Percentiles rank a stretch among this genome's conserved stretches.
These are phyloP conservation scores for Coemansia sp. DNA, from an alignment of 192 early-diverging fungal genomes.

Conservation along the genomic window DNA sequence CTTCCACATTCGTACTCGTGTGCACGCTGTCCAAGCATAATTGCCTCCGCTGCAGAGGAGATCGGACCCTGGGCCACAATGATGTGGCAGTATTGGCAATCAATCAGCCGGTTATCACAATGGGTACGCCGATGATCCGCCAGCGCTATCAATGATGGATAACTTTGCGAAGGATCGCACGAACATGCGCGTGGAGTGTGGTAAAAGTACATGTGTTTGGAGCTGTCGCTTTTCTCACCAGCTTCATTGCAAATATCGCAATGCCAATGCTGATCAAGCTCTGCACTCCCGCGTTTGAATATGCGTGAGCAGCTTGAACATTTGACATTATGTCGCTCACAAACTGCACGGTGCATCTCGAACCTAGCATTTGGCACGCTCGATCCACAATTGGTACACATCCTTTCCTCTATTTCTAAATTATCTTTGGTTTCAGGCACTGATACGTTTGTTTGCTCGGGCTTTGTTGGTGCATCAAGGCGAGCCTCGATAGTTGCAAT, in stretches of 20 bases:
- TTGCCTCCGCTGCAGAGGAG: constrained; percentile 60
- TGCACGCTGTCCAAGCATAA: constrained; percentile 59
- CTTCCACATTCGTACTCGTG: constrained; percentile 88
- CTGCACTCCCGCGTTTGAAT: constrained; percentile 63
- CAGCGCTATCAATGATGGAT: constrained; percentile 51
- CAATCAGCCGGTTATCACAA: constrained; percentile 73
- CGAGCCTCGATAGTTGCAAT: constrained; percentile 13
- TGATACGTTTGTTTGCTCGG: background rate
- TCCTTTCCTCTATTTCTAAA: background rate
- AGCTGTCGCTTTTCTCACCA: constrained; percentile 51
- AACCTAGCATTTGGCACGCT: constrained; percentile 62
- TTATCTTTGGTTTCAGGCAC: background rate
- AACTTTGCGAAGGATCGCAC: constrained; percentile 51
- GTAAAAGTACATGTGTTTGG: constrained; percentile 67
- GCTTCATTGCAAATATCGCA: constrained; percentile 66
- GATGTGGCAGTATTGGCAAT: constrained; percentile 82
- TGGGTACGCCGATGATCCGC: constrained; percentile 65
- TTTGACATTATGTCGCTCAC: constrained; percentile 73
- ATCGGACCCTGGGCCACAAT: constrained; percentile 62
- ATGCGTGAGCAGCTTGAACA: constrained; percentile 66
- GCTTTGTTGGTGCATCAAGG: constrained; percentile 7
- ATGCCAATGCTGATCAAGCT: constrained; percentile 78
- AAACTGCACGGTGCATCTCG: constrained; percentile 74
- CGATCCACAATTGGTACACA: constrained; percentile 71
- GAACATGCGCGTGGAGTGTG: constrained; percentile 63